Evolutionary conservation across 129 eudicot genomes (phyloP).

Genomic region (carrot (Daucus carota)): DH1_v3.0 NC_030388.2:23309001-23309500

Average conservation of each 20-base stretch:
- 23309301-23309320: conserved; percentile 23
- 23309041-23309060: too few relatives aligned
- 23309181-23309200: background rate
- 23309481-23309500: conserved; percentile 72
- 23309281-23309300: conserved; percentile 37
- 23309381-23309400: conserved; percentile 6
- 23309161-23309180: background rate
- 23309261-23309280: conserved; percentile 18
- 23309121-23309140: too few relatives aligned
- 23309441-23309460: background rate
- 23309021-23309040: too few relatives aligned
- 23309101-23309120: too few relatives aligned
- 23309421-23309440: conserved; percentile 17
- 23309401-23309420: conserved; percentile 3
- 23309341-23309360: conserved; percentile 14
- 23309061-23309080: too few relatives aligned
- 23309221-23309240: background rate
- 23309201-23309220: background rate
- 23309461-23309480: conserved; percentile 38
- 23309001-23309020: too few relatives aligned
- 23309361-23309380: background rate
- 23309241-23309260: background rate
- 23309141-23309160: background rate
- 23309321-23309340: conserved; percentile 12
- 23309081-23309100: too few relatives aligned